Evolutionary conservation across 495 filamentous ascomycete genomes (phyloP).

Genomic region (Talaromyces borbonicus): DNA sequence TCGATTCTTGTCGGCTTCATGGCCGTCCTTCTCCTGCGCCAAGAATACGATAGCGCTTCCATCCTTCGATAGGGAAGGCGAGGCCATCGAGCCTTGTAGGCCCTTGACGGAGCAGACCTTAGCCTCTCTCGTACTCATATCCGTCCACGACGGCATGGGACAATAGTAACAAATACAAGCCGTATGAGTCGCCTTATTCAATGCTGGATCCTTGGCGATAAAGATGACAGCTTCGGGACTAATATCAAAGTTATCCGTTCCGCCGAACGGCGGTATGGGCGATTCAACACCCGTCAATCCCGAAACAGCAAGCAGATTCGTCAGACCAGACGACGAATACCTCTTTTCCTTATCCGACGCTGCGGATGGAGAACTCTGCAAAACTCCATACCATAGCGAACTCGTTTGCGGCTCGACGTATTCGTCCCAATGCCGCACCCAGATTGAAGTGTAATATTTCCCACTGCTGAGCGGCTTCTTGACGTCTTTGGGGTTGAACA

Average conservation of each 20-base stretch:
- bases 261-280: constrained; percentile 52
- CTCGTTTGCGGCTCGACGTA: constrained; percentile 53
- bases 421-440: constrained; percentile 55
- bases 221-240: constrained; percentile 56
- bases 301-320: constrained; percentile 37
- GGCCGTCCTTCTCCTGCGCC: constrained; percentile 68
- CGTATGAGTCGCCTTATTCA: constrained; percentile 73
- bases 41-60: constrained; percentile 70
- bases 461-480: constrained; percentile 43
- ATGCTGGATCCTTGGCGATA: constrained; percentile 70
- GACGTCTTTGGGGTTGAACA: constrained; percentile 46
- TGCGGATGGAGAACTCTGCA: constrained; percentile 40
- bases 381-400: constrained; percentile 60
- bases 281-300: constrained; percentile 37
- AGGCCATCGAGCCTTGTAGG: constrained; percentile 62
- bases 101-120: constrained; percentile 29
- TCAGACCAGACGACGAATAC: constrained; percentile 36
- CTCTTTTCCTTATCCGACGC: constrained; percentile 29
- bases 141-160: constrained; percentile 48
- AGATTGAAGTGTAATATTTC: constrained; percentile 44
- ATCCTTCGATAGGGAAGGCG: constrained; percentile 66
- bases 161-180: constrained; percentile 57
- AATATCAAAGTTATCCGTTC: constrained; percentile 49
- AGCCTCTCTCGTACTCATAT: constrained; percentile 35
- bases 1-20: constrained; percentile 82